phyloP scores from a whole-genome alignment of 495 filamentous ascomycete species.

The Neurospora hispaniola region DNA sequence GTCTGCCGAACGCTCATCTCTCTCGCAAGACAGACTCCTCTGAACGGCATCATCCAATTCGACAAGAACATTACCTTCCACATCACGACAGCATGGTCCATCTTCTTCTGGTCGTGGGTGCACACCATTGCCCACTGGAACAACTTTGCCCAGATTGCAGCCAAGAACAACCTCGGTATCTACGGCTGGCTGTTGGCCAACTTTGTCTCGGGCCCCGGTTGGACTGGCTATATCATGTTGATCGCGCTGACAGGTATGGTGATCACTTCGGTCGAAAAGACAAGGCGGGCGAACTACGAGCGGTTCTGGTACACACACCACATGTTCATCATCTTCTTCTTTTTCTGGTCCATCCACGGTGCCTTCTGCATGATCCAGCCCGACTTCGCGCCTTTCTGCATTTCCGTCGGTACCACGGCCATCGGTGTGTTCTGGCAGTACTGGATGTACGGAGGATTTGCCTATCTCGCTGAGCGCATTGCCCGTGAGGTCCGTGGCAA shows the following conservation, averaged over 20 bases:
- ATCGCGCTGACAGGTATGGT: constrained; percentile 57
- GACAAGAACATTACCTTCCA: constrained; percentile 78
- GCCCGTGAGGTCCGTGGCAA: constrained; percentile 59
- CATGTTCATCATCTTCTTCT: constrained; percentile 68
- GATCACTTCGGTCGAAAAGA: constrained; percentile 57
- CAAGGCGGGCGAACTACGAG: constrained; percentile 60
- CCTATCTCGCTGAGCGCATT: constrained; percentile 60
- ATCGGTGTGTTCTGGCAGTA: constrained; percentile 73
- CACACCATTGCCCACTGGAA: constrained; percentile 75
- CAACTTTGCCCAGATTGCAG: constrained; percentile 64
- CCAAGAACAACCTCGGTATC: constrained; percentile 59
- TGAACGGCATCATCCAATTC: constrained; percentile 70
- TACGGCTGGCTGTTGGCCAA: constrained; percentile 60
- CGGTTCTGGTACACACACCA: constrained; percentile 76
- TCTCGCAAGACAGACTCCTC: constrained; percentile 58
- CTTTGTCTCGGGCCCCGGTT: constrained; percentile 63
- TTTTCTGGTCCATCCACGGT: constrained; percentile 74
- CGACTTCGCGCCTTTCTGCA: constrained; percentile 60
- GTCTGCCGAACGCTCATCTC: constrained; percentile 73
- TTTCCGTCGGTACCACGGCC: constrained; percentile 44
- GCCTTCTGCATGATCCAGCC: constrained; percentile 75
- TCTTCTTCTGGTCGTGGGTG: constrained; percentile 71
- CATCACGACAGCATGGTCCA: constrained; percentile 69
- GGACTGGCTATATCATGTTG: constrained; percentile 73
- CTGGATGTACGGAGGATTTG: constrained; percentile 65